phyloP scores from a whole-genome alignment of 768 basidiomycete species.

The Agaricus blazei region DNA sequence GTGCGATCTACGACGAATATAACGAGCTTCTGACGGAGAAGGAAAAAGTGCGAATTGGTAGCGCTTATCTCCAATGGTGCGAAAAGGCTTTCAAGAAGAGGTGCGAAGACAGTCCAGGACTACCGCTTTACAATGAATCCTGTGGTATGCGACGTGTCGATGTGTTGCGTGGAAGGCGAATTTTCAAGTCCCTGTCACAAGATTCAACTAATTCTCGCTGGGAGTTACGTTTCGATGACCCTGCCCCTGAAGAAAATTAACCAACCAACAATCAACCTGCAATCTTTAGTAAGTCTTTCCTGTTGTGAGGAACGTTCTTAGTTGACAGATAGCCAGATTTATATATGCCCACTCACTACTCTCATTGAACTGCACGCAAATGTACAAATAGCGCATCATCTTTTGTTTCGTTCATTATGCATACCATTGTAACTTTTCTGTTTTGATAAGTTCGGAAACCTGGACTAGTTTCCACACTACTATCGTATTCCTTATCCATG shows the following conservation, averaged over 20 bases:
- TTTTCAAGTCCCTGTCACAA: constrained; percentile 49
- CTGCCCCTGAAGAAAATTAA: background rate
- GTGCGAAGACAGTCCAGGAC: constrained; percentile 36
- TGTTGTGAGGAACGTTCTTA: background rate
- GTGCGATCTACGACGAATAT: constrained; percentile 49
- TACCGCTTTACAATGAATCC: constrained; percentile 34
- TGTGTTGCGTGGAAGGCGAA: constrained; percentile 42
- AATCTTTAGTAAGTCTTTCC: constrained; percentile 7
- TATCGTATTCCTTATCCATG: background rate
- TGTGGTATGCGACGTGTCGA: constrained; percentile 56
- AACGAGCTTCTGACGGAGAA: constrained; percentile 36
- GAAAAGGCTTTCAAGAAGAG: constrained; percentile 40
- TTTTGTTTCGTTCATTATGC: background rate
- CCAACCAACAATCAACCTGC: background rate
- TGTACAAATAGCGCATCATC: background rate
- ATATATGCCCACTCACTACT: constrained; percentile 3
- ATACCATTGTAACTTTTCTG: background rate
- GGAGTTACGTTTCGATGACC: constrained; percentile 11
- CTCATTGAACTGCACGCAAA: constrained; percentile 2
- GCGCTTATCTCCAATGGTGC: constrained; percentile 29
- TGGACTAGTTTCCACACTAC: background rate
- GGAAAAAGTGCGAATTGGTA: constrained; percentile 28
- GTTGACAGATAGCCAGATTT: background rate
- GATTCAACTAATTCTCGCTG: constrained; percentile 6
- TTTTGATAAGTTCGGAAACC: background rate